phyloP scores from a whole-genome alignment of 495 filamentous ascomycete genomes.

The Clavariopsis aquatica region DNA sequence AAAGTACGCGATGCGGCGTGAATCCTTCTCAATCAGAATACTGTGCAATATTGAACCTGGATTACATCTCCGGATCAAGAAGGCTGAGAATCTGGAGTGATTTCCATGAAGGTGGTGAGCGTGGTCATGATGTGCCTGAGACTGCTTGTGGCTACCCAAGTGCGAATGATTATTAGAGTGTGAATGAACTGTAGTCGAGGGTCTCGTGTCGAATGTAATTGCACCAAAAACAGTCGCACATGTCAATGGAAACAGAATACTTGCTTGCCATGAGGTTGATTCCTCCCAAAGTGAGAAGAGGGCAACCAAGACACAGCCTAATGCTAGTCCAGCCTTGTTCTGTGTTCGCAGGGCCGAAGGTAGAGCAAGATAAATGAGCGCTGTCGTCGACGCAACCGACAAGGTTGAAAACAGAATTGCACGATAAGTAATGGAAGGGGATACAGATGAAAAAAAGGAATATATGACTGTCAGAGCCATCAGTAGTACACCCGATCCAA shows the following conservation, averaged over 20 bases:
- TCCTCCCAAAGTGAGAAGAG: conserved; percentile 10
- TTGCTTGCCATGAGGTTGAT: conserved; percentile 6
- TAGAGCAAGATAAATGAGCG: conserved; percentile 37
- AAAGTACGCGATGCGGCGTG: conserved; percentile 95
- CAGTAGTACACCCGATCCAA: conserved; percentile 39
- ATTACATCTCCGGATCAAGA: conserved; percentile 64
- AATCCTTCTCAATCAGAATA: conserved; percentile 89
- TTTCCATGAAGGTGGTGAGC: conserved; percentile 51
- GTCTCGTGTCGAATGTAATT: conserved; percentile 35
- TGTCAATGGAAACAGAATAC: conserved; percentile 5
- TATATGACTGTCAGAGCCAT: conserved; percentile 35
- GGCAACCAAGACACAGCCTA: conserved; percentile 26
- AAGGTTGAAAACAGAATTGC: conserved; percentile 37
- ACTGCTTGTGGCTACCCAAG: conserved; percentile 35
- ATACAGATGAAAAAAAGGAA: conserved; percentile 31
- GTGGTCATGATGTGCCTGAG: conserved; percentile 43
- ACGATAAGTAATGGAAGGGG: conserved; percentile 25
- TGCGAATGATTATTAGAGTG: conserved; percentile 33
- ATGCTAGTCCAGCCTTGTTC: conserved; percentile 29
- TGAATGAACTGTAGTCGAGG: conserved; percentile 9
- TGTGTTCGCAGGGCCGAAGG: conserved; percentile 36
- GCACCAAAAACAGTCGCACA: conserved; percentile 36
- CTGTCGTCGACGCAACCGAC: conserved; percentile 38
- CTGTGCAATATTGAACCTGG: conserved; percentile 76
- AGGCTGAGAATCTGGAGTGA: conserved; percentile 62